These are phyloP conservation scores for Chytridiales sp. DNA, from an alignment of 371 early-diverging fungal species.

Conservation along the genomic window DNA sequence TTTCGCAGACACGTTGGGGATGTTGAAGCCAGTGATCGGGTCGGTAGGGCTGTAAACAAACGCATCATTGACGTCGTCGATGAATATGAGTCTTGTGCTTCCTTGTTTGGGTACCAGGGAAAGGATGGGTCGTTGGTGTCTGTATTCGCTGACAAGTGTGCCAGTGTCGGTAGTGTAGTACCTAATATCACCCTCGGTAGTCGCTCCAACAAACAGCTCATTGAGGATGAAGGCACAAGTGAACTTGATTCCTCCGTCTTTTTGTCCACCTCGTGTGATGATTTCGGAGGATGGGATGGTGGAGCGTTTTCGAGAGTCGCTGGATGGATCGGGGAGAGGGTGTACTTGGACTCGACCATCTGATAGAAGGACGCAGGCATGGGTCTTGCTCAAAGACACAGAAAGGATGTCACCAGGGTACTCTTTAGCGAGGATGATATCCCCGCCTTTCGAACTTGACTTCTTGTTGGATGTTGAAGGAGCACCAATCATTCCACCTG, in stretches of 20 bases:
- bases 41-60: slow-evolving; percentile 34
- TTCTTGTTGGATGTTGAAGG: no score
- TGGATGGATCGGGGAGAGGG: slow-evolving; percentile 21
- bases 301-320: neutral
- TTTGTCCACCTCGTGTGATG: slow-evolving; percentile 1
- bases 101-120: slow-evolving; percentile 36
- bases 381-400: slow-evolving; percentile 29
- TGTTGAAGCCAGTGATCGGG: slow-evolving; percentile 30
- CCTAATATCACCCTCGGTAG: slow-evolving; percentile 31
- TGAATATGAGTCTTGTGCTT: slow-evolving; percentile 36
- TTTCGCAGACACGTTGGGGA: slow-evolving; percentile 45
- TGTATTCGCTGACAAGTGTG: slow-evolving; percentile 37
- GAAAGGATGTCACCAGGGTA: slow-evolving; percentile 26
- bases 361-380: slow-evolving; percentile 34
- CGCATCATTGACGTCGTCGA: slow-evolving; percentile 37
- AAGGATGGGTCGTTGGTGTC: slow-evolving; percentile 46
- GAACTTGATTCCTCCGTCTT: slow-evolving; percentile 16
- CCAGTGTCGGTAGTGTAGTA: slow-evolving; percentile 41
- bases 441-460: neutral
- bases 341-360: slow-evolving; percentile 43
- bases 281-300: slow-evolving; percentile 27
- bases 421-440: slow-evolving; percentile 9
- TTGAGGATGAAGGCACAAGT: slow-evolving; percentile 38
- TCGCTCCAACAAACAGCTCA: slow-evolving; percentile 46
- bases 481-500: no score